These are phyloP conservation scores for Eugenia klotzschiana DNA, from an alignment of 441 rosid species.

Conservation along the genomic window DNA sequence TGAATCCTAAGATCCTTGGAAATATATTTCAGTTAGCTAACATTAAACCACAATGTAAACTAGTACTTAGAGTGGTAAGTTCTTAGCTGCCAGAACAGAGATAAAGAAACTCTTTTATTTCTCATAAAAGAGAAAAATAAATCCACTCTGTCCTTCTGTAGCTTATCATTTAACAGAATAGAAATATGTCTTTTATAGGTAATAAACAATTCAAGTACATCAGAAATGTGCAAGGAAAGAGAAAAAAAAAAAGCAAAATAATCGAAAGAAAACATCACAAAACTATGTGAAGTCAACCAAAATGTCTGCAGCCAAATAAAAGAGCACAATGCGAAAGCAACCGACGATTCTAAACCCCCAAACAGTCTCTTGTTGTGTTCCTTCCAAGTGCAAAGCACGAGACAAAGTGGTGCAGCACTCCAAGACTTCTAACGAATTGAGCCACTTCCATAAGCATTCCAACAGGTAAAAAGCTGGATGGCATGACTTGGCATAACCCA, in stretches of 20 bases:
- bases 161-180: not conserved
- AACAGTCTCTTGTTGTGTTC: not conserved
- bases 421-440: not conserved
- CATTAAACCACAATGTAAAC: not conserved
- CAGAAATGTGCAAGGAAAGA: not conserved
- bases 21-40: not conserved
- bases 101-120: too few species aligned
- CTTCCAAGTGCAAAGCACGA: not conserved
- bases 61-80: not conserved
- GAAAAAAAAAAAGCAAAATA: not conserved
- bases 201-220: not conserved
- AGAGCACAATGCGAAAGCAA: not conserved
- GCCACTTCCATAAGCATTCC: not conserved
- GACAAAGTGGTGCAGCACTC: not conserved
- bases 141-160: not conserved
- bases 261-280: not conserved
- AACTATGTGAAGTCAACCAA: not conserved
- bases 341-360: not conserved
- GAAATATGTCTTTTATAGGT: not conserved
- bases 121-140: not conserved
- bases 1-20: not conserved
- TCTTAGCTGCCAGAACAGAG: not conserved
- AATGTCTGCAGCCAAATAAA: not conserved
- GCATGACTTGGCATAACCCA: not conserved
- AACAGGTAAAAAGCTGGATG: not conserved